phyloP scores from a whole-genome alignment of 2,329 filamentous ascomycete species.

The Colletotrichum sp. region DNA sequence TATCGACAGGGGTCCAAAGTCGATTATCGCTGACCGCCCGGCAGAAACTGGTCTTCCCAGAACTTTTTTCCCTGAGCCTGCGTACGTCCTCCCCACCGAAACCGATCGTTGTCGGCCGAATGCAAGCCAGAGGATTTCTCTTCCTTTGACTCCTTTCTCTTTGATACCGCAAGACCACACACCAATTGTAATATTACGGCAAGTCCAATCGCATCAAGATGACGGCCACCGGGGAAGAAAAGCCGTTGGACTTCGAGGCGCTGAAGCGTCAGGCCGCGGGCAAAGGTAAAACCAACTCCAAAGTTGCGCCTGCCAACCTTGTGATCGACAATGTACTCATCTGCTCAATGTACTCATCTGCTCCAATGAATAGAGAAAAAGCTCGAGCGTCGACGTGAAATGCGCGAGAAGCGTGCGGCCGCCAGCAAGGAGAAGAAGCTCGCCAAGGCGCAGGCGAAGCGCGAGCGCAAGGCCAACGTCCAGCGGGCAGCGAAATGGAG shows the following conservation, averaged over 20 bases:
- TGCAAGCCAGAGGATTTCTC: not conserved
- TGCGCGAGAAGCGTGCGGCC: constrained; percentile 28
- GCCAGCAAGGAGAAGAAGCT: constrained; percentile 40
- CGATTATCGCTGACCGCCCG: constrained; percentile 27
- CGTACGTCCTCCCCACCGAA: constrained; percentile 3
- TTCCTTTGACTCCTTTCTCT: not conserved
- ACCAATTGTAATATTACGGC: not conserved
- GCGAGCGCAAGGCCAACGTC: constrained; percentile 38
- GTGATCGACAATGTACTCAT: not conserved
- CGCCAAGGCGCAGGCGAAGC: constrained; percentile 40
- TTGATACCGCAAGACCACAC: not conserved
- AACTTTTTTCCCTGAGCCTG: constrained; percentile 12
- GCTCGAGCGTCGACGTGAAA: constrained; percentile 27
- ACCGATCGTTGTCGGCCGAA: not conserved
- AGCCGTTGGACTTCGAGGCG: constrained; percentile 18
- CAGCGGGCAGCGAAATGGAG: constrained; percentile 35
- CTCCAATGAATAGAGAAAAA: constrained; percentile 28
- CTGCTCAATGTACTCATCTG: not conserved
- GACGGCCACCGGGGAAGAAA: not conserved
- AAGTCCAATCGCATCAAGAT: not conserved
- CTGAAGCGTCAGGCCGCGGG: constrained; percentile 2
- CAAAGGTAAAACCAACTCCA: not conserved
- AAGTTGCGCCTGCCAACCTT: not conserved
- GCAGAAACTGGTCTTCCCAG: constrained; percentile 28
- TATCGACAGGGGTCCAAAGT: not conserved